These are phyloP conservation scores for Pseudoneurospora amorphoporcata DNA, from an alignment of 495 filamentous ascomycete genomes.

Conservation along the genomic window DNA sequence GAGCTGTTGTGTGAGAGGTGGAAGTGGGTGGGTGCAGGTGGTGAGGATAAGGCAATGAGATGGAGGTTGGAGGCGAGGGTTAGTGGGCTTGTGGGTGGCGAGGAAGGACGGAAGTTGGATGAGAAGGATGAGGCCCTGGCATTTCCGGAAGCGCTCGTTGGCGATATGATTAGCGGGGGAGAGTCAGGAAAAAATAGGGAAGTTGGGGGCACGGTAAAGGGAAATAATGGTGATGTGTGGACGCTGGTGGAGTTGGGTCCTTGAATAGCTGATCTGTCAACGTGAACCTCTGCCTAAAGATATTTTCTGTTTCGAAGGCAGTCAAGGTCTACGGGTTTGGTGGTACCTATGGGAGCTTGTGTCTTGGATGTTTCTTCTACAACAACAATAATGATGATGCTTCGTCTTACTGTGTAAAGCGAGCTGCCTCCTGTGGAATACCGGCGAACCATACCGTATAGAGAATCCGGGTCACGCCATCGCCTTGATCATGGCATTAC, in stretches of 20 bases:
- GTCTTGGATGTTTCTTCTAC: not conserved
- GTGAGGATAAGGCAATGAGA: slow-evolving; percentile 5
- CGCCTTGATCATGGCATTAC: not conserved
- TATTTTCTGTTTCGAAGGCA: not conserved
- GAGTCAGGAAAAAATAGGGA: not conserved
- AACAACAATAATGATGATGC: not conserved
- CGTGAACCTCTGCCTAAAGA: too few relatives aligned
- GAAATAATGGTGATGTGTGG: not conserved
- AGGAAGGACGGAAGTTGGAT: not conserved
- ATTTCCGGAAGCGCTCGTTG: not conserved
- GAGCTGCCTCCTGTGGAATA: not conserved
- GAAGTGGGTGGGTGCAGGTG: slow-evolving; percentile 9
- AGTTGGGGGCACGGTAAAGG: not conserved
- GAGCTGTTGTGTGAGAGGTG: slow-evolving; percentile 3
- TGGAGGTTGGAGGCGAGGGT: slow-evolving; percentile 7
- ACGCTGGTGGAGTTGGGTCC: not conserved
- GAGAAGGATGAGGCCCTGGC: not conserved
- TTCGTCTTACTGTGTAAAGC: not conserved
- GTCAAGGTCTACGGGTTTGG: not conserved
- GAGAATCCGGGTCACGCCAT: not conserved
- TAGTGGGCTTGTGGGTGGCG: slow-evolving; percentile 13
- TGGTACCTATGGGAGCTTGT: not conserved
- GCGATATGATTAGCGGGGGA: not conserved
- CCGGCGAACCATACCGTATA: not conserved
- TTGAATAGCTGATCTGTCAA: not conserved